Base-by-base conservation (phyloP, 805 yeast genomes). In the Candida sonorensis region DNA sequence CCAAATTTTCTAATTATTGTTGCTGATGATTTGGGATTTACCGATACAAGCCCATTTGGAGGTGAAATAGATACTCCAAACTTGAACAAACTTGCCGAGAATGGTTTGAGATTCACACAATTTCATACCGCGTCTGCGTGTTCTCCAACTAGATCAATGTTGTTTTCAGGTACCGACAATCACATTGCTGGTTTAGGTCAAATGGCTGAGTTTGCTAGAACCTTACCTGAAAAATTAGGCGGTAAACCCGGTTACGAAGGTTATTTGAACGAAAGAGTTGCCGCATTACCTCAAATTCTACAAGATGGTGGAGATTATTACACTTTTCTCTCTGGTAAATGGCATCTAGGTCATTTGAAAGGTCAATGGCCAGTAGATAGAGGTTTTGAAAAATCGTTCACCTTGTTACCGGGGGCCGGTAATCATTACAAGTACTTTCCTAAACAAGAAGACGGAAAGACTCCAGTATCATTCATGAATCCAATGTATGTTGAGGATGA, bases 91-190 rank as follows among this genome's bases (percentile, higher is more conserved):
- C 45, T 75, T 21, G 73, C 76, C 2, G 24, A 46, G 7, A 45
- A 50, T 7, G 80, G 81, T 5, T 43, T 65, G 14, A 47, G 73
- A 27, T 68, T 74, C 42, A 70, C 78, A 9, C 74, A 75, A 37
- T 75, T 75, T 51, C 77, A 75, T 38, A 69, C 81, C 2, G 80
- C 80, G 4, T 65, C 78, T 3, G 80, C 81, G 1, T 75, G 81
- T 42, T 73, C 81, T 2, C 81, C 81, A 7, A 75, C 81, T 0
- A 55, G 81, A 37, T 73, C 80, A 10, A 74, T 74, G 74, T 58
- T 75, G 3, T 51, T 75, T 26, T 67, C 75, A 3, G 82, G 81
- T 4, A 72, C 78, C 4, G 80, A 75, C 44, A 72, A 75, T 45
- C 79, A 75, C 40, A 63, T 73, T 47, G 77, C 77, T 10, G 80